These are phyloP conservation scores for Rosa persica DNA, from an alignment of 306 rosid species.

Conservation along the genomic window DNA sequence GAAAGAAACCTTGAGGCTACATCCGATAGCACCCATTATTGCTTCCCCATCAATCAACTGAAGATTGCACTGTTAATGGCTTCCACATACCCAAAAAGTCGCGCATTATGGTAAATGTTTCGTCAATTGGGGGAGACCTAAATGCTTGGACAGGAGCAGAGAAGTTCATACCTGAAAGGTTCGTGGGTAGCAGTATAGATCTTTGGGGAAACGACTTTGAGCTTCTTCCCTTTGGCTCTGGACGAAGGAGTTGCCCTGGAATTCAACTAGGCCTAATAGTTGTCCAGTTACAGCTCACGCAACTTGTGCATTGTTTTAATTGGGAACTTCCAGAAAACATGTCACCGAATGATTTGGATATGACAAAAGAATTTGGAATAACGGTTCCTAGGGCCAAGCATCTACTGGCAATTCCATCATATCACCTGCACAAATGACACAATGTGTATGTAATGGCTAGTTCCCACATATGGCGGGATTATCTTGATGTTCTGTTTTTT, in stretches of 20 bases:
- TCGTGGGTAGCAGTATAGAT: not conserved
- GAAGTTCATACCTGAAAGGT: slow-evolving; percentile 1
- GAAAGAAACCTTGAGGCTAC: not conserved
- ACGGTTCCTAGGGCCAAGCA: not conserved
- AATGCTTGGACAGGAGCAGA: not conserved
- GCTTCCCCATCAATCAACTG: not conserved
- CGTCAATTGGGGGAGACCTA: not conserved
- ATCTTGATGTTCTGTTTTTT: not conserved
- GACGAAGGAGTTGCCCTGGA: not conserved
- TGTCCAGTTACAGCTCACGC: not conserved
- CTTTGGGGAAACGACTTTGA: not conserved
- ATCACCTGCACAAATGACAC: not conserved
- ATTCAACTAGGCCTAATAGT: not conserved
- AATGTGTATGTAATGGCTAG: not conserved
- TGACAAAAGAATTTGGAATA: not conserved
- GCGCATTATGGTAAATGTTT: not conserved
- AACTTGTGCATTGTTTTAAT: not conserved
- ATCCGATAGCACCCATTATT: not conserved
- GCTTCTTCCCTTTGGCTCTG: slow-evolving; percentile 2
- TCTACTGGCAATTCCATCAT: not conserved
- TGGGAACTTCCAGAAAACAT: not conserved
- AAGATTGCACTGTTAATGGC: not conserved
- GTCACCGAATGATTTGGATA: not conserved
- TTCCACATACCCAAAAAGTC: not conserved
- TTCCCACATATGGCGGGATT: not conserved